Conservation (phyloP, 768 basidiomycete genomes). For the Leucocoprinus leucothites region DNA sequence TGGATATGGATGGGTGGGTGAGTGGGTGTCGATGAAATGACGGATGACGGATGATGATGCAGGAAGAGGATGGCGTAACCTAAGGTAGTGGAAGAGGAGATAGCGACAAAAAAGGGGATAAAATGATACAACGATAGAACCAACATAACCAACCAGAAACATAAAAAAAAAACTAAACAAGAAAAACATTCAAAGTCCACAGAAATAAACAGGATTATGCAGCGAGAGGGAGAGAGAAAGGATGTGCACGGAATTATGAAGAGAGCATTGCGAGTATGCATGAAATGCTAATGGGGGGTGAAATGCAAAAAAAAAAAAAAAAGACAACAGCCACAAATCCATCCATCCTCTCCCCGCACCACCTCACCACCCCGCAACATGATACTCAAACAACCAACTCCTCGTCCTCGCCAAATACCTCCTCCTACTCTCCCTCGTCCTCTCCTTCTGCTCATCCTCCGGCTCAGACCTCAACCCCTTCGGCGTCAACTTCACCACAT, state of each 20-base stretch:
- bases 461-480: slow-evolving; percentile 25
- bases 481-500: slow-evolving; percentile 38
- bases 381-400: slow-evolving; percentile 70
- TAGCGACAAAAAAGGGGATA: slow-evolving; percentile 9
- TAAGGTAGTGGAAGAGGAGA: no score
- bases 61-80: no score
- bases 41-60: no score
- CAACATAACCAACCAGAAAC: slow-evolving; percentile 9
- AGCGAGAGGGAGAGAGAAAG: not conserved
- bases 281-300: no score
- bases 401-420: slow-evolving; percentile 55
- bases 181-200: slow-evolving; percentile 3
- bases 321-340: no score
- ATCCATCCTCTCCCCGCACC: no score
- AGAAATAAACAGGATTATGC: no score
- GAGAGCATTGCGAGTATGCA: no score
- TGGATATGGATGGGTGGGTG: not conserved
- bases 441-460: slow-evolving; percentile 29
- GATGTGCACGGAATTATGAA: not conserved
- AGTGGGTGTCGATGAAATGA: no score
- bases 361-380: slow-evolving; percentile 62
- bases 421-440: slow-evolving; percentile 29
- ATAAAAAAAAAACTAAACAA: slow-evolving; percentile 9
- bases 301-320: no score
- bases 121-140: not conserved